These are phyloP conservation scores for Noccaea caerulescens DNA, from an alignment of 345 rosid genomes.

Conservation along the genomic window DNA sequence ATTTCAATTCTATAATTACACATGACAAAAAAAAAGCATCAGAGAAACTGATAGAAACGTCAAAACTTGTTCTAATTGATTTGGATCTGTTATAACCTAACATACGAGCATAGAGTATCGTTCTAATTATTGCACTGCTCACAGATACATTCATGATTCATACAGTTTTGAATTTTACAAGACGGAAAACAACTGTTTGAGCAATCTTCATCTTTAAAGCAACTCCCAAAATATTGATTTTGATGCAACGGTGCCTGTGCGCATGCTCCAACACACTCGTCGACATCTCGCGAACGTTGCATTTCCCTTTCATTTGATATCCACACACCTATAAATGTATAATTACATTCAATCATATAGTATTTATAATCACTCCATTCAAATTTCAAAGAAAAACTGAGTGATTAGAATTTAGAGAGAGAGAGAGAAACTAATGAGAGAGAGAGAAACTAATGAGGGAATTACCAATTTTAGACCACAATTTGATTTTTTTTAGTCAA, in stretches of 20 bases:
- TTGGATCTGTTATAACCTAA: too few relatives aligned
- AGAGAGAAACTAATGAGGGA: too few relatives aligned
- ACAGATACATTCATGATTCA: background rate
- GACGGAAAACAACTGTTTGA: constrained; percentile 1
- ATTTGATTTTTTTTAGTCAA: too few relatives aligned
- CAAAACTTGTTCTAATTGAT: too few relatives aligned
- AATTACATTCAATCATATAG: too few relatives aligned
- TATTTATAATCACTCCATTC: too few relatives aligned
- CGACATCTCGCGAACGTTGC: background rate
- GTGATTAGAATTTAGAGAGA: too few relatives aligned
- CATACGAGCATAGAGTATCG: background rate
- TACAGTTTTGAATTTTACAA: background rate
- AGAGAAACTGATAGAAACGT: too few relatives aligned
- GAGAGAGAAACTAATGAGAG: background rate
- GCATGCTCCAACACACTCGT: constrained; percentile 9
- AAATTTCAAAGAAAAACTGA: background rate
- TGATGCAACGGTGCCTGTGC: background rate
- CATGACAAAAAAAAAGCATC: too few relatives aligned
- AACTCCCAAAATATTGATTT: constrained; percentile 21
- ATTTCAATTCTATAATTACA: too few relatives aligned
- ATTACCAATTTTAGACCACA: too few relatives aligned
- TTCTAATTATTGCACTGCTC: background rate
- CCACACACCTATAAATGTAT: background rate
- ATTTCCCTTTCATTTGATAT: constrained; percentile 4
- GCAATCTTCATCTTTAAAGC: constrained; percentile 5